These are phyloP conservation scores for Incumbomyces delicatus DNA, from an alignment of 2,329 filamentous ascomycete genomes.

Conservation along the genomic window DNA sequence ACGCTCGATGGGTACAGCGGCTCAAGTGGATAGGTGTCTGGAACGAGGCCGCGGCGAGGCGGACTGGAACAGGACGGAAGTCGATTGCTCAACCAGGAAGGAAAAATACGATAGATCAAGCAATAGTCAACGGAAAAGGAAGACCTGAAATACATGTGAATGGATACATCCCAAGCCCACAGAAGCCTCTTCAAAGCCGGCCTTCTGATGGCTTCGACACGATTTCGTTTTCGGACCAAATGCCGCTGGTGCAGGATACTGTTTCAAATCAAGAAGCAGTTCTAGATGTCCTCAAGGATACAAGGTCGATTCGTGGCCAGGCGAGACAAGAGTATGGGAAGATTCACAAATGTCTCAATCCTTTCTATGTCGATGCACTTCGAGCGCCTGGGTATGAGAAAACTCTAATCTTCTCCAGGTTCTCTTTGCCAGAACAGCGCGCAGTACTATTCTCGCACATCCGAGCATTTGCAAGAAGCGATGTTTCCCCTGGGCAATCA, in stretches of 20 bases:
- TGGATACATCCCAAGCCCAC: not conserved
- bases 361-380: conserved; percentile 78
- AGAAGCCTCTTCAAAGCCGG: not conserved
- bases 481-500: conserved; percentile 65
- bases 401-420: conserved; percentile 67
- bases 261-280: conserved; percentile 38
- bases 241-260: not conserved
- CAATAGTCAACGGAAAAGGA: conserved; percentile 20
- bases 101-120: conserved; percentile 15
- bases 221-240: conserved; percentile 13
- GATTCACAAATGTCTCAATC: conserved; percentile 76
- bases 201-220: conserved; percentile 9
- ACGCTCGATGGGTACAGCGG: conserved; percentile 84
- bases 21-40: conserved; percentile 82
- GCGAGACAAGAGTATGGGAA: conserved; percentile 86
- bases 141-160: conserved; percentile 19
- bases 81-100: not conserved
- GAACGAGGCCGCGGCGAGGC: conserved; percentile 79
- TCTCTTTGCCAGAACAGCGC: conserved; percentile 79
- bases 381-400: conserved; percentile 61
- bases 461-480: conserved; percentile 65
- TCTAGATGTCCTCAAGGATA: conserved; percentile 58
- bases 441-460: conserved; percentile 81
- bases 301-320: conserved; percentile 69
- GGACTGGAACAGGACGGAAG: conserved; percentile 22